A percentile compares a stretch with the other conserved stretches of the same genome.
These are phyloP conservation scores for Asclepias syriaca DNA, from an alignment of 257 asterid genomes.

Conservation along the genomic window DNA sequence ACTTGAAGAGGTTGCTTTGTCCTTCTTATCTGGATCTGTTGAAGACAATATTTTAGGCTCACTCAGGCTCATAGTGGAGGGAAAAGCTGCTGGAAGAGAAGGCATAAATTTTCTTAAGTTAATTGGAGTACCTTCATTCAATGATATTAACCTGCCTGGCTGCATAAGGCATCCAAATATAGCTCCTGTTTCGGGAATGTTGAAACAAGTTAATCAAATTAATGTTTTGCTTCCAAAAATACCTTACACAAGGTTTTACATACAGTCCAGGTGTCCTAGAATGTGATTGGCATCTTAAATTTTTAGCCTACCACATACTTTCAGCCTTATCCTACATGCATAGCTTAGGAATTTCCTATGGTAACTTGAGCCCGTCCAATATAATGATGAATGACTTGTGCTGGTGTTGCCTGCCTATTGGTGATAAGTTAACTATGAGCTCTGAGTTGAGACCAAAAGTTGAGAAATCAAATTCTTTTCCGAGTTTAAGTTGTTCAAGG, in stretches of 20 bases:
- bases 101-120: constrained; percentile 60
- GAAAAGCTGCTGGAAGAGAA: constrained; percentile 55
- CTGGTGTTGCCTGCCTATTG: constrained; percentile 81
- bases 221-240: constrained; percentile 56
- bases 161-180: constrained; percentile 93
- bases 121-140: constrained; percentile 71
- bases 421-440: constrained; percentile 39
- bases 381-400: constrained; percentile 58
- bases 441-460: constrained; percentile 27
- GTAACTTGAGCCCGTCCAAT: constrained; percentile 62
- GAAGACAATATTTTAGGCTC: constrained; percentile 71
- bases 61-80: constrained; percentile 54
- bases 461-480: constrained; percentile 23
- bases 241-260: constrained; percentile 61
- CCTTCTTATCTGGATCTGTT: constrained; percentile 52
- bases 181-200: constrained; percentile 72
- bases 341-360: constrained; percentile 72
- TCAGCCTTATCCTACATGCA: constrained; percentile 85
- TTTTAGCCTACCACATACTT: constrained; percentile 69
- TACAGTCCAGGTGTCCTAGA: constrained; percentile 66
- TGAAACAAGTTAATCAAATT: constrained; percentile 45
- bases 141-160: constrained; percentile 65
- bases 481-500: constrained; percentile 35
- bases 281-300: constrained; percentile 68
- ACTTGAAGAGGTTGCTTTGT: constrained; percentile 54